These are phyloP conservation scores for Nicotiana otophora DNA, from an alignment of 257 asterid genomes.

Conservation along the genomic window DNA sequence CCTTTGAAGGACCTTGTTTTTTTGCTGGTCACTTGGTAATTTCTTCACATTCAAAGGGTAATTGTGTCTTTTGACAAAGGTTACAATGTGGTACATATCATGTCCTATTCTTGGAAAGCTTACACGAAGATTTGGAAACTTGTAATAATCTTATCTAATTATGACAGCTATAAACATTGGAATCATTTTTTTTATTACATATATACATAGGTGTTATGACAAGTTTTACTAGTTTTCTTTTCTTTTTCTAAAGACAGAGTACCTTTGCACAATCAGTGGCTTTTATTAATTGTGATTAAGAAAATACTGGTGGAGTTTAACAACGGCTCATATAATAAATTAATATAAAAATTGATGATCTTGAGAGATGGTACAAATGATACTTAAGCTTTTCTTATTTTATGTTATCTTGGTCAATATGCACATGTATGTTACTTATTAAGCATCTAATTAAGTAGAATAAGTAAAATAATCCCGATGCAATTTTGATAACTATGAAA, in stretches of 20 bases:
- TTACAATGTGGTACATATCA: constrained; percentile 29
- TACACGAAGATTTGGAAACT: constrained; percentile 31
- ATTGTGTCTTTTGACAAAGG: constrained; percentile 23
- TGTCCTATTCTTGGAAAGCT: constrained; percentile 25
- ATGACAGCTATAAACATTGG: constrained; percentile 12
- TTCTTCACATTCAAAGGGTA: constrained; percentile 24
- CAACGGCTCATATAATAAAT: background rate
- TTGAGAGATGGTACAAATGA: background rate
- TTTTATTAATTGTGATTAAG: constrained; percentile 1
- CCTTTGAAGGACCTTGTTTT: too few species aligned
- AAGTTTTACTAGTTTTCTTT: background rate
- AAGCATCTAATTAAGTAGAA: background rate
- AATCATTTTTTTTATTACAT: constrained; percentile 1
- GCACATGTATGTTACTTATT: background rate
- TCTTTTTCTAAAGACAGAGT: background rate
- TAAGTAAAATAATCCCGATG: background rate
- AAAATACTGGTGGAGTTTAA: background rate
- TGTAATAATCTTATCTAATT: constrained; percentile 24
- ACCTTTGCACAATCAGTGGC: constrained; percentile 4
- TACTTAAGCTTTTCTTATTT: background rate
- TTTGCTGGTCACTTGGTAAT: constrained; percentile 5
- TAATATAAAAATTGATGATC: background rate
- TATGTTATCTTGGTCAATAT: background rate
- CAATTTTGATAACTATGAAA: background rate
- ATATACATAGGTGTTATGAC: constrained; percentile 5